Evolutionary conservation across 805 yeast genomes (phyloP).

Genomic region (Barnettozyma vustinii): DNA sequence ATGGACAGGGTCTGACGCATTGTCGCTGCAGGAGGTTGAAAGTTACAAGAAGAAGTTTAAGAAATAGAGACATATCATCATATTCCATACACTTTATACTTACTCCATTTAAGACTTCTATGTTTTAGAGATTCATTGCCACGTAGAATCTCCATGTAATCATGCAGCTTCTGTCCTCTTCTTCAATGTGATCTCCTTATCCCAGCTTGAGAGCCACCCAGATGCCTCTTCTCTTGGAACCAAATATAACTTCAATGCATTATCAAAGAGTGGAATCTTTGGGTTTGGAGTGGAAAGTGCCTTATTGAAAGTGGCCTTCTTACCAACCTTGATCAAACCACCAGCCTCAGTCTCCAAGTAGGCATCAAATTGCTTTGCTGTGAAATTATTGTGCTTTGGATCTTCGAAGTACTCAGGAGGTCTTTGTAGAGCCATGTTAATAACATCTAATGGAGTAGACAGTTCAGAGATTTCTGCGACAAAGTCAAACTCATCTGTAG

Average conservation of each 20-base stretch:
- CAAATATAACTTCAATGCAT: constrained; percentile 62
- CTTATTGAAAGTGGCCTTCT: constrained; percentile 59
- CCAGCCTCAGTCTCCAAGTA: constrained; percentile 81
- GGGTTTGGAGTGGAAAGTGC: constrained; percentile 60
- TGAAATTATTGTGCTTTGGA: constrained; percentile 57
- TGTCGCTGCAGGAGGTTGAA: constrained; percentile 41
- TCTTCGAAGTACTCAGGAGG: constrained; percentile 63
- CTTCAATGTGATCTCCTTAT: constrained; percentile 50
- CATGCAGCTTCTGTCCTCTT: constrained; percentile 29
- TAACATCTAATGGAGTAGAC: constrained; percentile 56
- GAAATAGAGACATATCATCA: constrained; percentile 2
- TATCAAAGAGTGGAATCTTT: constrained; percentile 71
- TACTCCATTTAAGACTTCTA: not conserved
- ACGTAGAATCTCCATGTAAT: not conserved
- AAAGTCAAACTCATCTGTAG: constrained; percentile 78
- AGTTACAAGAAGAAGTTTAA: constrained; percentile 35
- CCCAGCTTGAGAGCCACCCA: constrained; percentile 66
- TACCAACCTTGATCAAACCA: constrained; percentile 82
- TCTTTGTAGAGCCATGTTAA: constrained; percentile 56
- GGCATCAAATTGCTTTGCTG: constrained; percentile 54
- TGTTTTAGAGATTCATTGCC: not conserved
- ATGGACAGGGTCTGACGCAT: constrained; percentile 43
- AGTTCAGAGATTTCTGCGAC: constrained; percentile 71
- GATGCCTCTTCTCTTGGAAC: constrained; percentile 69
- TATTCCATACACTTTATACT: not conserved